Evolutionary conservation across 2,329 filamentous ascomycete species (phyloP), one percentile per base, ranked within the genome.

Genomic region (Bipolaris sorokiniana): DNA sequence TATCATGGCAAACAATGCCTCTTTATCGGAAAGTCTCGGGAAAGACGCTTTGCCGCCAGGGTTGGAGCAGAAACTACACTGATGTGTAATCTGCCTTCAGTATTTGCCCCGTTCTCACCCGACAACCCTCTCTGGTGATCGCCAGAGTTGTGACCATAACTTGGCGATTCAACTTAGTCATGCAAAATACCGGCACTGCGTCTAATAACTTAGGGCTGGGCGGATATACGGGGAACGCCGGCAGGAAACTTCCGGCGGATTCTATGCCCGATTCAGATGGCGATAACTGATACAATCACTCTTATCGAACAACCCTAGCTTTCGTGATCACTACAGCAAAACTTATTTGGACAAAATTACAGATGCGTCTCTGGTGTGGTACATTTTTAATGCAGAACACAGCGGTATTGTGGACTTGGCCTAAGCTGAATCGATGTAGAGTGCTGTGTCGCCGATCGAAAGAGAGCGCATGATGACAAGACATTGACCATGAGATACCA

Each of bases 201-300:
- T 31, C 40, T 46, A 42, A 41, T 18, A 48, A 37, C 37, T 56
- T 47, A 37, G 55, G 16, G 18, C 26, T 34, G 31, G 40, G 13
- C 18, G 36, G 22, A 23, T 20, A 42, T 36, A 51, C 20, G 50
- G 40, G 40, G 41, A 40, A 48, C 22, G 48, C 51, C 47, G 38
- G 11, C 16, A 49, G 54, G 36, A 41, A 48, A 20, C 1, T 54
- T 55, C 61, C 59, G 55, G 26, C 34, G 51, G 52, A 41, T 22
- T 36, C 48, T 40, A 50, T 48, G 40, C 60, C 50, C 40, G 28
- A 47, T 54, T 11, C 38, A 44, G 58, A 51, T 48, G 13, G 18
- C 31, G 20, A 26, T 18, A 22, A 15, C 36, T 10, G 13, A 50
- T 7, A 31, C 48, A 33, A 33, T 36, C 22, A 15, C 16, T 33